Conservation (phyloP, 805 yeast species). For the Metschnikowia cerradonensis region DNA sequence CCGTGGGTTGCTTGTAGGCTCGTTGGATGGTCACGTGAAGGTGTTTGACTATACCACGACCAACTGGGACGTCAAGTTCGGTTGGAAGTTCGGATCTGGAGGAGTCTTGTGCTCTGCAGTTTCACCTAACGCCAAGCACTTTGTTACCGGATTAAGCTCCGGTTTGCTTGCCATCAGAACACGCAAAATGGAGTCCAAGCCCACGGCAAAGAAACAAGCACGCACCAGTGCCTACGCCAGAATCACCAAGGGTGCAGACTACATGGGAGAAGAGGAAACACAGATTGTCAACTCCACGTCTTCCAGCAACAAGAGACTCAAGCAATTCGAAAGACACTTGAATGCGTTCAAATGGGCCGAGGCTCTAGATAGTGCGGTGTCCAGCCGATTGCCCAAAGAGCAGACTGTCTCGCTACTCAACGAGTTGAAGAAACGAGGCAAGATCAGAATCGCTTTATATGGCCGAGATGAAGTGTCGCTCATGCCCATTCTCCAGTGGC, state of each 20-base stretch:
- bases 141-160: slow-evolving; percentile 87
- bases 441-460: slow-evolving; percentile 72
- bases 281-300: slow-evolving; percentile 58
- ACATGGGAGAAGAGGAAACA: slow-evolving; percentile 85
- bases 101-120: slow-evolving; percentile 88
- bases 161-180: slow-evolving; percentile 89
- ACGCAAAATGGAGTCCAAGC: slow-evolving; percentile 63
- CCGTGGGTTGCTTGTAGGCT: slow-evolving; percentile 84
- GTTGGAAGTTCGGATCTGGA: slow-evolving; percentile 91
- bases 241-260: slow-evolving; percentile 88
- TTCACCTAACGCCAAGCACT: slow-evolving; percentile 78
- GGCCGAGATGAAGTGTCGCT: slow-evolving; percentile 83
- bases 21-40: slow-evolving; percentile 95
- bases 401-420: slow-evolving; percentile 76
- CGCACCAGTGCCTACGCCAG: slow-evolving; percentile 66
- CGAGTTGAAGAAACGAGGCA: slow-evolving; percentile 86
- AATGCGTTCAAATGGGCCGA: slow-evolving; percentile 90
- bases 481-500: slow-evolving; percentile 86
- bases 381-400: slow-evolving; percentile 74
- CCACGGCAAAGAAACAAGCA: slow-evolving; percentile 42
- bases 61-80: slow-evolving; percentile 86
- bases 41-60: slow-evolving; percentile 74
- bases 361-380: slow-evolving; percentile 83
- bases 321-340: slow-evolving; percentile 77
- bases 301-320: slow-evolving; percentile 54